Conservation (phyloP, 345 rosid species). For the Salix koriyanagi region DNA sequence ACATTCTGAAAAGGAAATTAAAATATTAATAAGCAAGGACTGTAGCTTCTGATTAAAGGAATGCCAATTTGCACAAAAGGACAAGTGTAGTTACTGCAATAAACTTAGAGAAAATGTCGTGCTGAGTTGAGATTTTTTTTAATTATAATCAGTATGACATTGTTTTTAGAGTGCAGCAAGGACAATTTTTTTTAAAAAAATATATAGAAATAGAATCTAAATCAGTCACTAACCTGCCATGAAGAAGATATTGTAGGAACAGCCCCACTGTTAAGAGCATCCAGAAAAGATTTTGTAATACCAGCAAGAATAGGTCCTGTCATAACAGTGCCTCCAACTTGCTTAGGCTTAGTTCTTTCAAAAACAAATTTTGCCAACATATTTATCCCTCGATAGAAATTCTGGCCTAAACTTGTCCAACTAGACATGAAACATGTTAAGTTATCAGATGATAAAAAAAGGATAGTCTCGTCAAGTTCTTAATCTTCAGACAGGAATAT, state of each 20-base stretch:
- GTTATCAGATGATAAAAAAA: background rate
- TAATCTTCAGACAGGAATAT: conserved; percentile 2
- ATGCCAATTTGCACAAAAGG: no score
- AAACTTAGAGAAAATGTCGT: no score
- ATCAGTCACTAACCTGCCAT: conserved; percentile 71
- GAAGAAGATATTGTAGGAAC: conserved; percentile 96
- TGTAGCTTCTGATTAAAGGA: no score
- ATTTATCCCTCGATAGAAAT: conserved; percentile 78
- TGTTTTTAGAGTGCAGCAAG: no score
- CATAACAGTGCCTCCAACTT: conserved; percentile 83
- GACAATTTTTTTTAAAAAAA: no score
- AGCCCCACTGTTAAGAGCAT: conserved; percentile 92
- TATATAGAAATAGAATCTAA: no score
- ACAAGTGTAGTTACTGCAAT: no score
- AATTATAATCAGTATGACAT: no score
- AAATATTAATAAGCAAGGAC: background rate
- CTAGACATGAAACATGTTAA: conserved; percentile 36
- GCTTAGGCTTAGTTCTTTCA: conserved; percentile 97
- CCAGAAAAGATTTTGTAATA: conserved; percentile 77
- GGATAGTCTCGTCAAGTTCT: conserved; percentile 5
- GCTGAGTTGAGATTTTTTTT: no score
- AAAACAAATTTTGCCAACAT: conserved; percentile 88
- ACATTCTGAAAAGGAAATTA: conserved; percentile 57
- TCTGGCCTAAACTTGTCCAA: conserved; percentile 73
- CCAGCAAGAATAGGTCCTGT: conserved; percentile 92